Conservation (phyloP, 495 filamentous ascomycete genomes). For the Coniosporium apollinis region DNA sequence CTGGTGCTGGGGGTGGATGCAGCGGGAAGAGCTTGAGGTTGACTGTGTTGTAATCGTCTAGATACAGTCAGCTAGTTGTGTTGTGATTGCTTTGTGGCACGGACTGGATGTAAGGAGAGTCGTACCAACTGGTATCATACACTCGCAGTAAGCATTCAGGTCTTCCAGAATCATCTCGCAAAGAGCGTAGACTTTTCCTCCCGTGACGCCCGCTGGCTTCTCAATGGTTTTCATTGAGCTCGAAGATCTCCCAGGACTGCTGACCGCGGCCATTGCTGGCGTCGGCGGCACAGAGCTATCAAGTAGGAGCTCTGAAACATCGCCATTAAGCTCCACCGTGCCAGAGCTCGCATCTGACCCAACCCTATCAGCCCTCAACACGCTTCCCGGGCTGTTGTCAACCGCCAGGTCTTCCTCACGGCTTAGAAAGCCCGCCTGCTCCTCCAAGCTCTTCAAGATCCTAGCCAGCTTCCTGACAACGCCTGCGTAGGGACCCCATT, state of each 20-base stretch:
- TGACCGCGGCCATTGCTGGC: no score
- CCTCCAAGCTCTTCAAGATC: constrained; percentile 74
- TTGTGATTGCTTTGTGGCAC: not conserved
- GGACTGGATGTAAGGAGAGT: constrained; percentile 5
- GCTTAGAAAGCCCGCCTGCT: constrained; percentile 63
- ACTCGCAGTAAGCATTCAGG: constrained; percentile 91
- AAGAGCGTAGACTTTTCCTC: constrained; percentile 56
- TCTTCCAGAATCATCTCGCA: constrained; percentile 89
- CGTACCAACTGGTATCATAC: constrained; percentile 85
- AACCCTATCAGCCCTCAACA: not conserved
- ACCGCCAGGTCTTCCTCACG: constrained; percentile 27
- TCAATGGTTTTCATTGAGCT: no score
- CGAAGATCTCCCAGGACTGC: no score
- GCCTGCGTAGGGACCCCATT: constrained; percentile 54
- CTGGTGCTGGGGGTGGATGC: constrained; percentile 56
- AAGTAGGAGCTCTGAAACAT: no score
- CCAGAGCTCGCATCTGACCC: no score
- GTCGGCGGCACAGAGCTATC: no score
- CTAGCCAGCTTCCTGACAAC: constrained; percentile 73
- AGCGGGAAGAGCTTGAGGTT: constrained; percentile 91
- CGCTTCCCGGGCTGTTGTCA: constrained; percentile 2
- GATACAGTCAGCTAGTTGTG: not conserved
- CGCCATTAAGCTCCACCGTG: no score
- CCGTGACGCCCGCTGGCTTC: constrained; percentile 30
- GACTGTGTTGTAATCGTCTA: constrained; percentile 83